Evolutionary conservation across 768 basidiomycete genomes (phyloP).

Genomic region (Kwoniella sp.): DNA sequence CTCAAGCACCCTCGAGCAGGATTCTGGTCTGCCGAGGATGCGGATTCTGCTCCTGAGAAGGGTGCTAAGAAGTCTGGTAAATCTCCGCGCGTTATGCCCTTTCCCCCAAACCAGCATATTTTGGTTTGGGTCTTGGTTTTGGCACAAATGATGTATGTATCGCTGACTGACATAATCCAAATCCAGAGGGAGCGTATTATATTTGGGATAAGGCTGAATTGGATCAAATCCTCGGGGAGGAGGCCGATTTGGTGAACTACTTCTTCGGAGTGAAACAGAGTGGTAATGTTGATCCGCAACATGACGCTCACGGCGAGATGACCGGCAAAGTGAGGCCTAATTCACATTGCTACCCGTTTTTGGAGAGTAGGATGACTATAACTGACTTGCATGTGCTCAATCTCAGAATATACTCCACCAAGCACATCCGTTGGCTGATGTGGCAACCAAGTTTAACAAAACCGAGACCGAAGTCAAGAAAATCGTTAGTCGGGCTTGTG

Average conservation of each 20-base stretch:
- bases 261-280: constrained; percentile 55
- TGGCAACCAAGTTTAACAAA: constrained; percentile 25
- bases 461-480: constrained; percentile 37
- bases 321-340: constrained; percentile 45
- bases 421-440: constrained; percentile 21
- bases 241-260: constrained; percentile 50
- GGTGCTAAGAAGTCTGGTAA: constrained; percentile 49
- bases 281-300: constrained; percentile 57
- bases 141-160: no score
- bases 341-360: not conserved
- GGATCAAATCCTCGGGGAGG: constrained; percentile 51
- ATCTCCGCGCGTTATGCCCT: constrained; percentile 2
- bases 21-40: constrained; percentile 59
- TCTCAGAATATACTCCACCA: constrained; percentile 48
- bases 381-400: not conserved
- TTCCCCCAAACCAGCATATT: no score
- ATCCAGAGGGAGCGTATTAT: constrained; percentile 57
- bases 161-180: not conserved
- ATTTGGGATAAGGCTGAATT: constrained; percentile 56
- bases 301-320: constrained; percentile 58
- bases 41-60: constrained; percentile 55
- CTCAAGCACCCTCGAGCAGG: constrained; percentile 55
- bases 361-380: not conserved
- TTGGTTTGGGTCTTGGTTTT: no score
- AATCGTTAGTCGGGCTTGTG: constrained; percentile 35